These are phyloP conservation scores for Paradendryphiella salina DNA, from an alignment of 2,329 filamentous ascomycete species.

Conservation along the genomic window DNA sequence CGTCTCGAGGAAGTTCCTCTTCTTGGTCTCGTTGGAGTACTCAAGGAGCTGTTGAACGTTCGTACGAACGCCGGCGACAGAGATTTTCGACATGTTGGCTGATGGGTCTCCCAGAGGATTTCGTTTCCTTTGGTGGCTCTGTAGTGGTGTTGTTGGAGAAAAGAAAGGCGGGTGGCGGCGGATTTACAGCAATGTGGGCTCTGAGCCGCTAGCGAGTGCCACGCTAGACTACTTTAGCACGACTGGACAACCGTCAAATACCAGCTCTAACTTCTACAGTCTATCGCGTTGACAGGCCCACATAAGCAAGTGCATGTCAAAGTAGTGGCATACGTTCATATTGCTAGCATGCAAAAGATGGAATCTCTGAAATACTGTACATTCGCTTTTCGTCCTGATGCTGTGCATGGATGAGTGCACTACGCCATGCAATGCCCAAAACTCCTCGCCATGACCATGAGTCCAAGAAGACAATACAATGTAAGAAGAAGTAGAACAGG, in stretches of 20 bases:
- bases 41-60: slow-evolving; percentile 93
- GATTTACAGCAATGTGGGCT: slow-evolving; percentile 23
- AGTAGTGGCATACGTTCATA: slow-evolving; percentile 7
- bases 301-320: background rate
- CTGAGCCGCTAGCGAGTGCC: slow-evolving; percentile 15
- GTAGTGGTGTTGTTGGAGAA: slow-evolving; percentile 39
- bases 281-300: background rate
- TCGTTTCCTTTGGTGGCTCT: slow-evolving; percentile 47
- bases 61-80: slow-evolving; percentile 89
- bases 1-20: slow-evolving; percentile 96
- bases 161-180: slow-evolving; percentile 15
- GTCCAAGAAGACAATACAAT: slow-evolving; percentile 29
- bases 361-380: slow-evolving; percentile 29
- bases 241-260: background rate
- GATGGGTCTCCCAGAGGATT: slow-evolving; percentile 56
- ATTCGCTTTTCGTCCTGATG: slow-evolving; percentile 27
- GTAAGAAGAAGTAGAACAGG: slow-evolving; percentile 26
- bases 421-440: slow-evolving; percentile 37
- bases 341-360: slow-evolving; percentile 10
- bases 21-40: slow-evolving; percentile 94
- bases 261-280: background rate
- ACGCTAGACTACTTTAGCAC: slow-evolving; percentile 17
- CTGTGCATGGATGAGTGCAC: slow-evolving; percentile 18
- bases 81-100: slow-evolving; percentile 77
- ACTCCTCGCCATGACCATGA: slow-evolving; percentile 34